Conservation (phyloP, 768 basidiomycete species). For the Mycena amicta region DNA sequence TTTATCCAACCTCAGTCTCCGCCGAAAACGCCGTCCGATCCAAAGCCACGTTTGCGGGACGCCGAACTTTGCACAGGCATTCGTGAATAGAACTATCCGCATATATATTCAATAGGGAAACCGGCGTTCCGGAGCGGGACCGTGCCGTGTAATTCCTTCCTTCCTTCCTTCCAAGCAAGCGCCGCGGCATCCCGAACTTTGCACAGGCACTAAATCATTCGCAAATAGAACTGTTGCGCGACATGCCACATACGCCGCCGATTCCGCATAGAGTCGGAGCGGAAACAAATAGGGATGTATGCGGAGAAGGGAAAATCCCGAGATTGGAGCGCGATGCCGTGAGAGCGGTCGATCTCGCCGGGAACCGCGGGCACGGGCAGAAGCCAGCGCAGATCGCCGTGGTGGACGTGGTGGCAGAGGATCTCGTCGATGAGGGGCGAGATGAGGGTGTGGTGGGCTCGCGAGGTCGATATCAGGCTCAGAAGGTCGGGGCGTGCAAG, state of each 20-base stretch:
- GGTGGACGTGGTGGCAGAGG: neutral
- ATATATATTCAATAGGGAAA: too few relatives aligned
- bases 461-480: neutral
- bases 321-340: neutral
- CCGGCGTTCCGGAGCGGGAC: too few relatives aligned
- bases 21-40: too few relatives aligned
- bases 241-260: neutral
- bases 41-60: too few relatives aligned
- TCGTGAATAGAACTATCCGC: too few relatives aligned
- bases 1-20: too few relatives aligned
- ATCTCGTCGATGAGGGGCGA: neutral
- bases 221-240: neutral
- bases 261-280: neutral
- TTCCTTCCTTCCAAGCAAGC: too few relatives aligned
- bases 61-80: too few relatives aligned
- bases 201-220: too few relatives aligned
- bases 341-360: neutral
- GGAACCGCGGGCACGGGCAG: neutral
- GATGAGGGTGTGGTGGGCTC: neutral
- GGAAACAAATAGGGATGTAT: neutral
- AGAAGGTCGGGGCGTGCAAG: neutral
- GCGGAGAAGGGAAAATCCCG: slow-evolving; percentile 2
- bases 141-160: too few relatives aligned
- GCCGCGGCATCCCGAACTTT: too few relatives aligned
- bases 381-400: neutral